A percentile compares a stretch with the other conserved stretches of the same genome.
Conservation (phyloP, 1,284 basidiomycete genomes). For the Thecaphora thlaspeos region DNA sequence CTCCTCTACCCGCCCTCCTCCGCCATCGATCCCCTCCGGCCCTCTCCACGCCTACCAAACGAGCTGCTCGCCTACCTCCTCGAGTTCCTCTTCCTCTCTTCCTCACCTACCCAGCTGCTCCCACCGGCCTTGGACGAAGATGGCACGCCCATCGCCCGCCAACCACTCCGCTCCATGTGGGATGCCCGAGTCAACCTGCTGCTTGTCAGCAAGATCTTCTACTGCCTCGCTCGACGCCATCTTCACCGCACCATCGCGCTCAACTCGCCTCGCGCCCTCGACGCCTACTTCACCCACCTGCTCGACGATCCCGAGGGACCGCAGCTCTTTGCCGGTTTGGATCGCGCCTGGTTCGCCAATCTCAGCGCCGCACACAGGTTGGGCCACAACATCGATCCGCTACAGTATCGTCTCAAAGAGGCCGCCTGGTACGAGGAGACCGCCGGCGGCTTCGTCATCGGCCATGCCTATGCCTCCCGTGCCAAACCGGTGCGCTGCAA, state of each 20-base stretch:
- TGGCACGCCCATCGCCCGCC: too few species aligned
- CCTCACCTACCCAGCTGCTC: too few species aligned
- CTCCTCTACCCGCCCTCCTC: too few species aligned
- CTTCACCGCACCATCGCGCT: not conserved
- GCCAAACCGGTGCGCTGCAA: not conserved
- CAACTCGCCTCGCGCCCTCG: not conserved
- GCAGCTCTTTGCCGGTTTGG: not conserved
- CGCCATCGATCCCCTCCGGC: not conserved
- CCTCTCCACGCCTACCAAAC: not conserved
- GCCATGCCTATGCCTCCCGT: conserved; percentile 21
- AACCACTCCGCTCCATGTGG: too few species aligned
- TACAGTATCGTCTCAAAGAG: conserved; percentile 9
- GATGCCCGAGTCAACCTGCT: too few species aligned
- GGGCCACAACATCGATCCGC: conserved; percentile 5
- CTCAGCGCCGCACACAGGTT: conserved; percentile 3
- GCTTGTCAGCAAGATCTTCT: not conserved
- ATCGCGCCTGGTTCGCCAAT: conserved; percentile 27
- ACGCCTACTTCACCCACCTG: not conserved
- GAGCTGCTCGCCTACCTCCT: not conserved
- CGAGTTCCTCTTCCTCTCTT: not conserved
- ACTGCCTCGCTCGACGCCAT: not conserved
- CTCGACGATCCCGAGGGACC: not conserved
- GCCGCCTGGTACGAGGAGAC: conserved; percentile 30
- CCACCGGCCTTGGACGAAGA: too few species aligned
- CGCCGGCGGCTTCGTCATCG: conserved; percentile 26